Evolutionary conservation across 768 basidiomycete species (phyloP), one percentile per base, ranked within the genome.

Genomic region (Hypholoma fasciculare): DNA sequence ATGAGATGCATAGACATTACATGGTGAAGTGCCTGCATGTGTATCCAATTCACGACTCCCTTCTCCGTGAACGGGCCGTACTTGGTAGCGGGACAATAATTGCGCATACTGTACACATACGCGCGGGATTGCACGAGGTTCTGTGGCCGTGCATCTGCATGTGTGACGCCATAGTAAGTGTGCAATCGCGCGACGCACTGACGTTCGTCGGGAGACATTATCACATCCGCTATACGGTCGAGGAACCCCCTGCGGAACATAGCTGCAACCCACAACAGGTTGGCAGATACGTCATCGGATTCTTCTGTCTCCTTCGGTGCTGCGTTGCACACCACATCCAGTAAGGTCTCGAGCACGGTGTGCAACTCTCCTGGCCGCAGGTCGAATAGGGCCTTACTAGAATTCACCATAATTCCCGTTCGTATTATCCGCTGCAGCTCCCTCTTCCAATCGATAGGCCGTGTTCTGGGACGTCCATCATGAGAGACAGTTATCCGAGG

Each of bases 41-140:
- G 85, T 20, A 71, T 73, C 88, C 88, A 90, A 63, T 90, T 78
- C 4, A 88, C 81, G 44, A 68, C 70, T 9, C 80, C 80, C 19
- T 76, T 75, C 17, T 67, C 63, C 56, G 77, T 55, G 65, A 84
- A 84, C 3, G 88, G 89, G 1, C 88, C 89, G 59, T 78, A 90
- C 3, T 68, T 68, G 57, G 78, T 83, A 8, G 74, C 74, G 27
- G 70, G 65, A 1, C 69, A 69, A 69, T 89, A 88, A 37, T 87
- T 78, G 3, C 81, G 77, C 66, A 88, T 76, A 58, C 82, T 78
- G 62, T 92, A 92, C 16, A 90, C 84, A 58, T 70, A 84, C 1
- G 80, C 80, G 40, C 84, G 78, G 8, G 82, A 80, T 6, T 69
- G 67, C 7, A 76, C 74, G 7, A 78, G 74, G 16, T 63, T 65